Conservation (phyloP, 768 basidiomycete species). For the Chalciporus chontae region DNA sequence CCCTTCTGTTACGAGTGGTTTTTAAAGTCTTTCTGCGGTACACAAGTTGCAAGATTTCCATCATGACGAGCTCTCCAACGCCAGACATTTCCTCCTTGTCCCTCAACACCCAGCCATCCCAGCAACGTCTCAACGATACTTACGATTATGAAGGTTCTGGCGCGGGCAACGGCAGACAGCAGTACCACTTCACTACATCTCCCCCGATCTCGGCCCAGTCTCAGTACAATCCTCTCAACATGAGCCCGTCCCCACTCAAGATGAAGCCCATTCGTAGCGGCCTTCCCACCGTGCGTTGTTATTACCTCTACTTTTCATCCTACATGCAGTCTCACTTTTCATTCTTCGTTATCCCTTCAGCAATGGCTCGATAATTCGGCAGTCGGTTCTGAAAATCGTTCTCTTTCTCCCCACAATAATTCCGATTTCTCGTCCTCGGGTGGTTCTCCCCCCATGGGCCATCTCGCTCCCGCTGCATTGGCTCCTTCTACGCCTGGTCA, state of each 20-base stretch:
- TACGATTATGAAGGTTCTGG: conserved; percentile 75
- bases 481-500: conserved; percentile 49
- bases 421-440: conserved; percentile 87
- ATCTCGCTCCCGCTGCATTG: conserved; percentile 42
- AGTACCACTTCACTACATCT: conserved; percentile 69
- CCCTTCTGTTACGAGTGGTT: conserved; percentile 30
- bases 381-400: conserved; percentile 59
- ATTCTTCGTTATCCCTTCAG: conserved; percentile 37
- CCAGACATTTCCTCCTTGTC: conserved; percentile 79
- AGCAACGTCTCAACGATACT: conserved; percentile 82
- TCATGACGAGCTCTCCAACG: conserved; percentile 76
- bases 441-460: conserved; percentile 66
- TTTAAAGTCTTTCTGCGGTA: conserved; percentile 15
- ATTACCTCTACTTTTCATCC: conserved; percentile 16
- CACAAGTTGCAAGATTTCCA: conserved; percentile 21
- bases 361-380: conserved; percentile 79
- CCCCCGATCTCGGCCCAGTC: conserved; percentile 53
- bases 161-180: conserved; percentile 47
- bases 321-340: conserved; percentile 20
- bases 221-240: conserved; percentile 47
- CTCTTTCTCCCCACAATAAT: conserved; percentile 82
- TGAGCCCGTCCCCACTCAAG: conserved; percentile 72
- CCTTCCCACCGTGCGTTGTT: conserved; percentile 64
- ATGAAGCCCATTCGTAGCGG: conserved; percentile 63
- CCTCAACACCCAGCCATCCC: conserved; percentile 56